A percentile compares a stretch with the other conserved stretches of the same genome.
Conservation (phyloP, 495 filamentous ascomycete species). For the Clohesyomyces aquaticus region DNA sequence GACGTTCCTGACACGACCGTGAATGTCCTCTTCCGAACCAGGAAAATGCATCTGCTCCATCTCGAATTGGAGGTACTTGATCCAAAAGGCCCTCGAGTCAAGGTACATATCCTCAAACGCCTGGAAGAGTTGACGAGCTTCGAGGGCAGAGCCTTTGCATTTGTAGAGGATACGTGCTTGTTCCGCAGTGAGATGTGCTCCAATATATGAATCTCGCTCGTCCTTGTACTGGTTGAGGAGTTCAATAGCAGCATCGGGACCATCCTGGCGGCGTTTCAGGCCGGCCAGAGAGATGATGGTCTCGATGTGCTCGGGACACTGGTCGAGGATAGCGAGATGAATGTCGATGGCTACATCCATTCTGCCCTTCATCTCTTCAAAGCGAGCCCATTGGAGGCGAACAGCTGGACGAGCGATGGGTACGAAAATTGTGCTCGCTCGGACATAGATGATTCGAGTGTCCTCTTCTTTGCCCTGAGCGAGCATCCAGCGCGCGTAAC, state of each 20-base stretch:
- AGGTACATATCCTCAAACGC: conserved; percentile 83
- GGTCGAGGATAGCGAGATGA: conserved; percentile 74
- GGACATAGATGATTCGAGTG: conserved; percentile 89
- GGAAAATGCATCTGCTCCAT: conserved; percentile 73
- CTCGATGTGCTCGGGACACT: conserved; percentile 76
- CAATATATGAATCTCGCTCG: conserved; percentile 70
- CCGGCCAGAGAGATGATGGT: conserved; percentile 89
- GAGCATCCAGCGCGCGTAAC: conserved; percentile 97
- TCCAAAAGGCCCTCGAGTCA: conserved; percentile 90
- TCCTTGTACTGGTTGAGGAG: conserved; percentile 83
- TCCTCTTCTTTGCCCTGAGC: conserved; percentile 88
- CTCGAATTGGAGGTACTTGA: conserved; percentile 86
- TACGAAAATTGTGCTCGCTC: conserved; percentile 79
- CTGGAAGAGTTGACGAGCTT: conserved; percentile 83
- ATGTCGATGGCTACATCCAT: conserved; percentile 80
- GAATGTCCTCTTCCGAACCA: conserved; percentile 66
- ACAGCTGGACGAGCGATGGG: conserved; percentile 80
- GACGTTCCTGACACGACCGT: conserved; percentile 78
- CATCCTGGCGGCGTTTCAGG: conserved; percentile 78
- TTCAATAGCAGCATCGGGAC: conserved; percentile 83
- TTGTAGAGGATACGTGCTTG: conserved; percentile 92
- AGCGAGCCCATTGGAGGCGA: conserved; percentile 89
- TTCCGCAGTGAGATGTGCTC: conserved; percentile 83
- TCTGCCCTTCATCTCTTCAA: conserved; percentile 82
- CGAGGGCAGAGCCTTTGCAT: conserved; percentile 80